Percentiles rank a stretch among this genome's conserved stretches.
Conservation (phyloP, 352 stramenopile species). For the Pythium monospermum region DNA sequence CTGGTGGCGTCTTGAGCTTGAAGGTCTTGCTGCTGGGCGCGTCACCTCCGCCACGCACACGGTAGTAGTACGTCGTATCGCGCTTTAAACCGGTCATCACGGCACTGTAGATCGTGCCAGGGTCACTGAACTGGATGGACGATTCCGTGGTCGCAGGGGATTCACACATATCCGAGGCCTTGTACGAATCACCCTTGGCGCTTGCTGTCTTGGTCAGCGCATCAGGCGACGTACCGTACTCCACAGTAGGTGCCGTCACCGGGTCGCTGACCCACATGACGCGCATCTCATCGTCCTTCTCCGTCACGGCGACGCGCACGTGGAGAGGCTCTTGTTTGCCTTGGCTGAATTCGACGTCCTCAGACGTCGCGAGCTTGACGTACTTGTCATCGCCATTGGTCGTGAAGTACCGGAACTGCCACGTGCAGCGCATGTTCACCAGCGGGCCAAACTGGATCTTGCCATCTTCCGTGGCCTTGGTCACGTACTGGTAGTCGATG, state of each 20-base stretch:
- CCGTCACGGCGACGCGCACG: constrained; percentile 23
- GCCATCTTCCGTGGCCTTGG: not conserved
- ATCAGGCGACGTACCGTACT: not conserved
- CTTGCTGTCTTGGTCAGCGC: not conserved
- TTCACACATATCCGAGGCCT: constrained; percentile 15
- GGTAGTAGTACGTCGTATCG: constrained; percentile 13
- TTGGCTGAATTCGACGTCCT: constrained; percentile 13
- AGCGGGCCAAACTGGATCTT: constrained; percentile 16
- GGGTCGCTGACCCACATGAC: constrained; percentile 22
- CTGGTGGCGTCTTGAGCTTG: constrained; percentile 15
- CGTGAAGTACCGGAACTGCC: constrained; percentile 29
- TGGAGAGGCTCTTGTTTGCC: constrained; percentile 22
- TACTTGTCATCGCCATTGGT: constrained; percentile 4
- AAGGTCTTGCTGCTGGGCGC: constrained; percentile 9
- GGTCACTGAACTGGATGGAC: constrained; percentile 9
- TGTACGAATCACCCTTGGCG: constrained; percentile 8
- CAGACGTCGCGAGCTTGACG: constrained; percentile 11
- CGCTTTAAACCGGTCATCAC: constrained; percentile 7
- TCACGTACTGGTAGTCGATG: constrained; percentile 13
- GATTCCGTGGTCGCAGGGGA: constrained; percentile 1
- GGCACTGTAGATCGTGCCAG: constrained; percentile 7
- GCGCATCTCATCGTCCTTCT: constrained; percentile 18
- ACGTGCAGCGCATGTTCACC: constrained; percentile 33
- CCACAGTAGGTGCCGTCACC: constrained; percentile 7
- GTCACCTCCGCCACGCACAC: not conserved